Evolutionary conservation across 805 yeast species (phyloP), one percentile per base, ranked within the genome.

Genomic region (Priceomyces castillae): DNA sequence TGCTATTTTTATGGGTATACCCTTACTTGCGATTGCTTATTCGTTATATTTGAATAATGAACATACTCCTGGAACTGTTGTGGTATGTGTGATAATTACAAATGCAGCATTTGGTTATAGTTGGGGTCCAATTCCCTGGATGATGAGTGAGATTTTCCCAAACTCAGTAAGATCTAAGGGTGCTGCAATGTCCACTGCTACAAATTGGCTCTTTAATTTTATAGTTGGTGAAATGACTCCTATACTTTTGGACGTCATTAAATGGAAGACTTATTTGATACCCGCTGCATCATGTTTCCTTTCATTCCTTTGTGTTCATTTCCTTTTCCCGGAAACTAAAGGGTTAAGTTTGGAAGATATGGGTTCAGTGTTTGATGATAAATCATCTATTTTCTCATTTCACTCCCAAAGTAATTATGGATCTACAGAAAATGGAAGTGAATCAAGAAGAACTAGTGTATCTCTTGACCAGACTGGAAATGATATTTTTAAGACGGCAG

Each of bases 91-190:
- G 14, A 76, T 90, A 42, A 65, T 87, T 12, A 87, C 82, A 69
- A 90, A 88, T 57, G 86, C 95, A 1, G 81, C 82, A 3, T 90
- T 90, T 65, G 97, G 96, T 14, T 81, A 80, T 56, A 82, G 92
- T 42, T 90, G 96, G 95, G 97, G 97, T 7, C 96, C 96, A 3
- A 82, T 90, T 42, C 95, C 95, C 10, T 89, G 97, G 97, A 81
- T 84, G 61, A 88, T 90, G 52, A 84, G 87, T 47, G 96, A 88
- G 65, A 88, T 90, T 39, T 76, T 90, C 42, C 97, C 97, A 0
- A 77, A 86, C 49, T 73, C 83, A 15, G 88, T 89, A 9, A 77
- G 97, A 42, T 88, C 96, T 3, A 86, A 89, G 54, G 96, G 96
- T 46, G 95, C 96, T 0, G 87, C 95, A 2, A 69, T 88, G 48